Conservation (phyloP, 1,139 yeast species). For the Suhomyces chickasaworum region DNA sequence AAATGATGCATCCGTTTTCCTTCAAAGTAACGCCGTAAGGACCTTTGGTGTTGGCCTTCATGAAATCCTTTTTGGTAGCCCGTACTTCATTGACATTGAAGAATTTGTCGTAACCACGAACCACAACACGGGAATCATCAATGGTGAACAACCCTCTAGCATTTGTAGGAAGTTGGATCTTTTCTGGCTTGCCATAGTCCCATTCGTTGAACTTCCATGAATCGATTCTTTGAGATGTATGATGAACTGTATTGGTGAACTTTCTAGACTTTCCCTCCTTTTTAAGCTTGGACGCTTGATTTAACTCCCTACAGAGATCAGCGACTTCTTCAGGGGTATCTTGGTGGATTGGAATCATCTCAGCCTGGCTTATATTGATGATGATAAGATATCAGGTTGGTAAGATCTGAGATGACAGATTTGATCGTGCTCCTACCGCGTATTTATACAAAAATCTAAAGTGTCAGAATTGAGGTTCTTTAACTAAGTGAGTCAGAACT, state of each 20-base stretch:
- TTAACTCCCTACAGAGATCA: constrained; percentile 8
- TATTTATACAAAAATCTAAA: neutral
- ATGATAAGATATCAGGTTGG: too few species aligned
- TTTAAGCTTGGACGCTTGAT: constrained; percentile 21
- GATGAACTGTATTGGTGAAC: constrained; percentile 21
- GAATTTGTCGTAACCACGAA: constrained; percentile 93
- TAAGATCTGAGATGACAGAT: too few species aligned
- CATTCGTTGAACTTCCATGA: constrained; percentile 88
- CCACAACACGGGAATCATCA: constrained; percentile 52
- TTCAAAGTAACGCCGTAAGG: constrained; percentile 83
- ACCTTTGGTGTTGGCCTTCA: constrained; percentile 57
- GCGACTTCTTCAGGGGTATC: constrained; percentile 2
- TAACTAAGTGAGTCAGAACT: neutral
- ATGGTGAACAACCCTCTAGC: constrained; percentile 86
- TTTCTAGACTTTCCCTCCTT: constrained; percentile 29
- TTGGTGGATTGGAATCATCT: constrained; percentile 2
- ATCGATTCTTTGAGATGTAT: constrained; percentile 23
- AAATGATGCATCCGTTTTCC: constrained; percentile 92
- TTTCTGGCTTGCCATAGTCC: constrained; percentile 57
- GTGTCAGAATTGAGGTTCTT: neutral
- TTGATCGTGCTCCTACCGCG: neutral
- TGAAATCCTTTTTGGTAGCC: constrained; percentile 50
- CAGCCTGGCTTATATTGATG: neutral
- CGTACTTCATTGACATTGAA: constrained; percentile 75
- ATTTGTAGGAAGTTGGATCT: constrained; percentile 59